phyloP scores from a whole-genome alignment of 768 basidiomycete species.

The Chiua virens region DNA sequence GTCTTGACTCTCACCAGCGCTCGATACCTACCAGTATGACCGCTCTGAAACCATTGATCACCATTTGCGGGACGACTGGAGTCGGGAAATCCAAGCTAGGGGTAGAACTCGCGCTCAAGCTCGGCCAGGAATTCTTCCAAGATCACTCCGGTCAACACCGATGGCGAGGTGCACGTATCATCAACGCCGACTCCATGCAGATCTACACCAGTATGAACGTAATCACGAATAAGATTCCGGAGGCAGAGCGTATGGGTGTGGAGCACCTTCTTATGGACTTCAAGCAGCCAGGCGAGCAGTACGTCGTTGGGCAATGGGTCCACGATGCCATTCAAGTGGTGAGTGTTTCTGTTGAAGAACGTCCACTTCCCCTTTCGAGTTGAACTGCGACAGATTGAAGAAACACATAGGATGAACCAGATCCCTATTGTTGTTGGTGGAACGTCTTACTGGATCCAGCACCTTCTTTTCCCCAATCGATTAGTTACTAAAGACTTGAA shows the following conservation, averaged over 20 bases:
- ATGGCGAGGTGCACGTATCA: slow-evolving; percentile 69
- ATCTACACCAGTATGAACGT: slow-evolving; percentile 89
- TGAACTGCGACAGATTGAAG: slow-evolving; percentile 57
- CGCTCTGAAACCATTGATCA: slow-evolving; percentile 64
- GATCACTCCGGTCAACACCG: slow-evolving; percentile 23
- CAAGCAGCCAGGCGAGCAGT: slow-evolving; percentile 84
- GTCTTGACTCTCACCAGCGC: no score
- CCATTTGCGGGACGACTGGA: slow-evolving; percentile 91
- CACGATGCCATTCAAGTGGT: slow-evolving; percentile 77
- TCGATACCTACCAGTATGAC: slow-evolving; percentile 14
- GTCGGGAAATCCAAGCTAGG: slow-evolving; percentile 95
- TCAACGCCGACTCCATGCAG: slow-evolving; percentile 99
- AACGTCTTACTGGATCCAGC: slow-evolving; percentile 97
- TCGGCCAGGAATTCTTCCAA: slow-evolving; percentile 35
- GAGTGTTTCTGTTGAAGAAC: slow-evolving; percentile 30
- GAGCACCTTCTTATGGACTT: slow-evolving; percentile 90
- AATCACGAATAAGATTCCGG: slow-evolving; percentile 91
- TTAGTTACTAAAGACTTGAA: slow-evolving; percentile 38
- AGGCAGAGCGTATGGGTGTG: slow-evolving; percentile 72
- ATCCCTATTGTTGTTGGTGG: slow-evolving; percentile 94
- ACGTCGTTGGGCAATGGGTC: slow-evolving; percentile 86
- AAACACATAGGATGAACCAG: slow-evolving; percentile 58
- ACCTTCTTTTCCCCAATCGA: slow-evolving; percentile 86
- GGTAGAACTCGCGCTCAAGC: slow-evolving; percentile 75
- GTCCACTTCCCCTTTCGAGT: neutral